Base-by-base conservation (phyloP, 441 rosid genomes). In the Isatis lusitanica region DNA sequence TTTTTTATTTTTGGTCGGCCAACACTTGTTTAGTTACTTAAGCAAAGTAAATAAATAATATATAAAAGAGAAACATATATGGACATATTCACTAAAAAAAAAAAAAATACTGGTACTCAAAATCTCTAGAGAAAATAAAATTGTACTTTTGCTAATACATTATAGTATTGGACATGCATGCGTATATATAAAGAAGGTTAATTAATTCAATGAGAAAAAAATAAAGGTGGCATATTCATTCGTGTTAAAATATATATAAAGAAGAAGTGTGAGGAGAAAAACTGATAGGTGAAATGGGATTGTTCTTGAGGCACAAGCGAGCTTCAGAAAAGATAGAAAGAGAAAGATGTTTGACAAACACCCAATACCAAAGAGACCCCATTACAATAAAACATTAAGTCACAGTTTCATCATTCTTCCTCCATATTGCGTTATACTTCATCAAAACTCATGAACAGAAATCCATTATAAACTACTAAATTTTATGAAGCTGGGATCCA, bases 261-360 rank as follows among this genome's bases (percentile, higher is more conserved):
- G 9, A 62, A 70, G 66, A 84, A 78, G 84, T 77, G 89, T 83
- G 71, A 69, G 59, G 69, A 66, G 78, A 78, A 81, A 78, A 73
- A 64, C 63, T 73, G 90, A 85, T 83, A 80, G 90, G 89, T 88
- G 72, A 77, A 81, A 71, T 79, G 85, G 84, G 83, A 83, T 61
- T 72, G 80, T 77, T 77, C 77, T 71, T 66, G 65, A 77, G 80
- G 24, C 59, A 66, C 38, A 77, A 77, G 74, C 60, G 80, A 77
- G 52, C 28, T 67, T 36, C 10, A 64, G 50, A 65, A 35, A 80
- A 55, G 59, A 83, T 15, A 80, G 72, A 51, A 71, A 62, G 56
- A 83, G 77, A 81, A 67, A 80, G 73, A 83, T 68, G 71, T 58
- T 71, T 73, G 88, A 90, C 63, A 90, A 71, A 55, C 93, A 90